These are phyloP conservation scores for Magnolia officinalis DNA, from an alignment of 164 flowering plant species.

Conservation along the genomic window DNA sequence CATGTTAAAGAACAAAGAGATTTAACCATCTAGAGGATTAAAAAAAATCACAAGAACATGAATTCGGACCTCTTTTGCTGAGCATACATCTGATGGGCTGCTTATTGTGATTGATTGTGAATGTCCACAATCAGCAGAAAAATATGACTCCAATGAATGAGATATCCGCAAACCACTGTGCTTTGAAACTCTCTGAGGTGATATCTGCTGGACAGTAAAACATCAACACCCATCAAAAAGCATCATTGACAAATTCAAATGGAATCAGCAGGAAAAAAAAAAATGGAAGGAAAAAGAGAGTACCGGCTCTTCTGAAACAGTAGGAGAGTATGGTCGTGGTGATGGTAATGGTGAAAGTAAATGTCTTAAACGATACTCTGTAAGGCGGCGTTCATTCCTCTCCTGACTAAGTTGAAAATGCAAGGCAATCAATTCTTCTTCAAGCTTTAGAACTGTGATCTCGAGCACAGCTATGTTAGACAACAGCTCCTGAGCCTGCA, in stretches of 20 bases:
- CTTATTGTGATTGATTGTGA: background rate
- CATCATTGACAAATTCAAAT: background rate
- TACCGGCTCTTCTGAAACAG: slow-evolving; percentile 15
- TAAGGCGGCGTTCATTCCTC: slow-evolving; percentile 43
- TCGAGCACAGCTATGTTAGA: slow-evolving; percentile 33
- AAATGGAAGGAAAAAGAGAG: background rate
- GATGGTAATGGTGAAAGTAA: slow-evolving; percentile 10
- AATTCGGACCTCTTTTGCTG: slow-evolving; percentile 1
- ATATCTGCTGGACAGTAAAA: background rate
- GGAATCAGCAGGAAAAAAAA: background rate
- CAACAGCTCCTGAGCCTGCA: slow-evolving; percentile 37
- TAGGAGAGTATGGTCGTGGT: slow-evolving; percentile 8
- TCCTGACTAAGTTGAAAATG: slow-evolving; percentile 43
- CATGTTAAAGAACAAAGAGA: background rate
- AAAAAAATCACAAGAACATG: slow-evolving; percentile 3
- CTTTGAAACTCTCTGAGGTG: background rate
- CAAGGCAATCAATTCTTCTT: slow-evolving; percentile 31
- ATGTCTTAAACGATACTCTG: slow-evolving; percentile 33
- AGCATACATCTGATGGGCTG: background rate
- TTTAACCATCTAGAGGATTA: background rate
- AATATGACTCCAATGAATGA: slow-evolving; percentile 10
- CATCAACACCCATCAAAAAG: background rate
- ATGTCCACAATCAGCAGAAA: background rate
- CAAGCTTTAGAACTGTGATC: slow-evolving; percentile 40
- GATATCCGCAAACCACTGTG: background rate